Base-by-base conservation (phyloP, 331 rosid genomes). In the Rhamnella rubrinervis region DNA sequence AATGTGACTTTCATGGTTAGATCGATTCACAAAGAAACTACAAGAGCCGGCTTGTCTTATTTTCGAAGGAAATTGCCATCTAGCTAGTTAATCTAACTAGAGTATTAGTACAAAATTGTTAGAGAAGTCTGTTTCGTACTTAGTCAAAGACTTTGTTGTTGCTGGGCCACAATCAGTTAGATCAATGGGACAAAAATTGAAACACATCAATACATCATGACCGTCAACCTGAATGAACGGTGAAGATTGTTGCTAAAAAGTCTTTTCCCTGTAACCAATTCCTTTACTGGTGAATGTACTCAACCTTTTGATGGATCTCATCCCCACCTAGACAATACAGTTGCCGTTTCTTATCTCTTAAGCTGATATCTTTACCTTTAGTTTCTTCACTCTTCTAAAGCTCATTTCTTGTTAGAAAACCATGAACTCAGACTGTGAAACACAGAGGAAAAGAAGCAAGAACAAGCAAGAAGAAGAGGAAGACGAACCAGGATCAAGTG, bases 341-440 rank as follows among this genome's bases (percentile, higher is more conserved):
- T 20, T 62, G 57, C 75, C 78, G 75, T 73, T 75, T 62, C 71
- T 53, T 52, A 31, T 31, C 35, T 2, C 4, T 31, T 2, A 3
- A 4, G 0, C 4, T 31, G 0, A 31, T 3, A 31, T 31, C 35
- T 3, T 31, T 31, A 31, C 35, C 35, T 31, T 31, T 31, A 2
- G 35, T 0, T 31, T 31, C 35, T 31, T 31, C 5, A 31, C 35
- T 31, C 5, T 31, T 3, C 35, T 31, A 31, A 31, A 31, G 35
- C 35, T 3, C 59, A 15, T 58, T 63, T 61, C 25, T 20, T 47
- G 13, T 40, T 40, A 40, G 47, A 40, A 40, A 20, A 35, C 35
- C 73, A 79, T 79, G 81, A 62, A 66, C 9, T 59, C 73, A 25
- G 65, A 52, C 37, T 72, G 46, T 53, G 67, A 23, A 50, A 18